Base-by-base conservation (phyloP, 164 flowering plant genomes). In the Nelumbo lutea region DNA sequence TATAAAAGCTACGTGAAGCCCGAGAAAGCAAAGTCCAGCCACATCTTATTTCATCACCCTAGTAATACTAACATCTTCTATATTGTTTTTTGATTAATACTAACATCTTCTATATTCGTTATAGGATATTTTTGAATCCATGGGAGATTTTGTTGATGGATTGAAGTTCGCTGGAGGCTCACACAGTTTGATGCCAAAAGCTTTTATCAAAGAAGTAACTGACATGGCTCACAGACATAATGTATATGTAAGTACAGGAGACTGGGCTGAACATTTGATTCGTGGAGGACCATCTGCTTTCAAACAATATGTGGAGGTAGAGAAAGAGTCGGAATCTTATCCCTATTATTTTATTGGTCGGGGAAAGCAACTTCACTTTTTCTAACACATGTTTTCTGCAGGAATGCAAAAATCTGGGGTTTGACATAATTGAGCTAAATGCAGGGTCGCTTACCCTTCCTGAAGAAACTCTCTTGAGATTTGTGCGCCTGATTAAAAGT, bases 121-220 rank as follows among this genome's bases (percentile, higher is more conserved):
- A 59, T 80, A 91, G 96, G 98, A 94, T 68, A 81, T 91, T 56
- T 90, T 94, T 43, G 96, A 86, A 76, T 80, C 93, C 3, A 81
- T 80, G 89, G 97, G 95, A n/a, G 85, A 82, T 61, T 90, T 88
- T 76, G 91, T 94, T 64, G 98, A 94, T 76, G 98, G 97, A 38
- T 65, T 91, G 81, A 90, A 88, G 78, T 90, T 94, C 63, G 73
- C 89, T 70, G 96, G 93, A 42, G 98, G 96, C 15, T 90, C 94
- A 3, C 75, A 88, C 50, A 87, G 90, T 75, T 71, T 91, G 77
- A 77, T 91, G 88, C 84, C 92, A 5, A 87, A 82, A 74, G 59
- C 68, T 4, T 86, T 78, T 61, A 77, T 94, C 38, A 86, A 84
- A 69, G 83, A 85, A 74, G 80, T 88, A 51, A 88, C 86, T 9